Evolutionary conservation across 257 asterid species (phyloP), one percentile per base, ranked within the genome.

Genomic region (Gardenia jasminoides): DNA sequence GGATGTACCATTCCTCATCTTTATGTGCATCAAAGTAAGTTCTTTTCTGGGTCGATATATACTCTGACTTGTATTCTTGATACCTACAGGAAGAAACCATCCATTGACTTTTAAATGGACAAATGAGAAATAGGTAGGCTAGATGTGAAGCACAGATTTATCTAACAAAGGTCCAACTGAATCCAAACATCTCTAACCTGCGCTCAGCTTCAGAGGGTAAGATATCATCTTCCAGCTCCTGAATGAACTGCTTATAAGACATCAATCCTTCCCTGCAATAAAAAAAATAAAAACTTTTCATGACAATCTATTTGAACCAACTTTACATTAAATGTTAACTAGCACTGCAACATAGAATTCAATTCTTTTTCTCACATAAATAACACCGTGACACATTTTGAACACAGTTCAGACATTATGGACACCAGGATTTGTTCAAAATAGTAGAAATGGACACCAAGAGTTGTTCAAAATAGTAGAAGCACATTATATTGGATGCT

Each of bases 161-260:
- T 54, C 54, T 22, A 11, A 70, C 9, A 46, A 5, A 15, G 20
- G 33, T 44, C 59, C 59, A 44, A 70, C 74, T 24, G 1, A 73
- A 64, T 31, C 39, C 31, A 81, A 81, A 76, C 75, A 80, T 72
- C 81, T 76, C 91, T 84, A 70, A 96, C 99, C 99, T 96, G 81
- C 91, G 92, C 84, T 96, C 99, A 52, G 99, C 99, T 85, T 96
- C 99, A 85, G 97, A 80, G 59, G 99, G 99, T 78, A 92, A 83
- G 78, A 96, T 89, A 83, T 96, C 99, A 88, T 96, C 99, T 87
- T 96, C 99, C 85, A 96, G 97, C 91, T 96, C 99, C 92, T 93
- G 99, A 86, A 96, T 96, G 86, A 96, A 96, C 83, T 92, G 99
- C 93, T 96, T 96, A 88, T 96, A 96, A 69, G 99, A 96, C 98